Evolutionary conservation across 2,329 filamentous ascomycete genomes (phyloP).

Genomic region (Pseudogymnoascus sp.): DNA sequence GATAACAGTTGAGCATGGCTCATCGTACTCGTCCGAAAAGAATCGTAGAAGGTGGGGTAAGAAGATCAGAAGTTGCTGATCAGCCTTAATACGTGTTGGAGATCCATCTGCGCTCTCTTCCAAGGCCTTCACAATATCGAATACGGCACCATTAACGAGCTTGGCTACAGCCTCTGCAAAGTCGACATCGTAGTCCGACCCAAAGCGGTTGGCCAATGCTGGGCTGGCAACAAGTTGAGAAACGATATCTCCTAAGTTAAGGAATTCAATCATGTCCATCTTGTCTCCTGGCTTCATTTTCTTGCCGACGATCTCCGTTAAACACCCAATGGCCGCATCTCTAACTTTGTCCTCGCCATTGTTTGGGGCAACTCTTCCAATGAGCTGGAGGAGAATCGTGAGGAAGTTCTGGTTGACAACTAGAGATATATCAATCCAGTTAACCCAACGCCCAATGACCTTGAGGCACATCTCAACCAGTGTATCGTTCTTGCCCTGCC

Average conservation of each 20-base stretch:
- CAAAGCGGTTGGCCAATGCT: conserved; percentile 68
- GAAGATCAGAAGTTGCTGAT: conserved; percentile 73
- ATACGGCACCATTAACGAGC: conserved; percentile 81
- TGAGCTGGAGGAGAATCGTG: conserved; percentile 72
- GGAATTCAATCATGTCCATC: conserved; percentile 82
- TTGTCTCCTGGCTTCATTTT: conserved; percentile 96
- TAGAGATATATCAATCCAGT: conserved; percentile 95
- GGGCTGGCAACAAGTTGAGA: conserved; percentile 78
- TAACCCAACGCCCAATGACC: conserved; percentile 93
- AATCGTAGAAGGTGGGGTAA: conserved; percentile 82
- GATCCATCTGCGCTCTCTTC: conserved; percentile 57
- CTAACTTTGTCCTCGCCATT: conserved; percentile 68
- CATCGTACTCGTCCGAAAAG: conserved; percentile 96
- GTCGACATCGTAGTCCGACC: conserved; percentile 86
- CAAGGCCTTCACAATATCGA: conserved; percentile 78
- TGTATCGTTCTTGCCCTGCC: conserved; percentile 53
- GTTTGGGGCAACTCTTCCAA: conserved; percentile 60
- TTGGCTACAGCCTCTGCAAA: conserved; percentile 91
- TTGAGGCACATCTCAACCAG: conserved; percentile 83
- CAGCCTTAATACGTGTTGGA: conserved; percentile 62
- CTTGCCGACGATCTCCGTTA: conserved; percentile 93
- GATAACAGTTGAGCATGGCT: conserved; percentile 93
- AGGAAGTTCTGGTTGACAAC: conserved; percentile 88
- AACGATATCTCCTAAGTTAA: conserved; percentile 80
- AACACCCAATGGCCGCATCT: conserved; percentile 85